Percentiles rank a stretch among this genome's conserved stretches.
Conservation (phyloP, 305 asterid genomes). For the Lippia alba region DNA sequence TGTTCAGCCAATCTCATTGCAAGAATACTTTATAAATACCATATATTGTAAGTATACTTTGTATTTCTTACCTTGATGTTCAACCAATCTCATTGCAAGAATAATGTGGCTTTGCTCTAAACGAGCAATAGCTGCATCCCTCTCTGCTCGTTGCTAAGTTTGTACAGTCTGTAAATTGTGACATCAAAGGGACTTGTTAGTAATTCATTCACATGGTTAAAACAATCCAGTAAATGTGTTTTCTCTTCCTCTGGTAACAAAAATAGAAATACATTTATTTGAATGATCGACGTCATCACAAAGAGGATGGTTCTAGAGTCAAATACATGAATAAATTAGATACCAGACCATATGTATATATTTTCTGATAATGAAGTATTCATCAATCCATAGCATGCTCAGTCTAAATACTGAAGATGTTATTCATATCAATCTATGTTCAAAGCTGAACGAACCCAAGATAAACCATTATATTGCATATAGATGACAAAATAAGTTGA, state of each 20-base stretch:
- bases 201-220: background rate
- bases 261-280: background rate
- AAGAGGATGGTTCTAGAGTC: background rate
- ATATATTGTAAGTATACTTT: too few species aligned
- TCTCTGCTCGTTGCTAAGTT: slow-evolving; percentile 80
- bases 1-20: too few species aligned
- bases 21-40: too few species aligned
- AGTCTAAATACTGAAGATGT: background rate
- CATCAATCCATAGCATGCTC: background rate
- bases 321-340: background rate
- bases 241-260: background rate
- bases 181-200: slow-evolving; percentile 10
- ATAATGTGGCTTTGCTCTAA: slow-evolving; percentile 86
- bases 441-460: slow-evolving; percentile 16
- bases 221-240: background rate
- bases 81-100: slow-evolving; percentile 91
- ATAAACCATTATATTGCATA: background rate
- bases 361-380: background rate
- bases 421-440: slow-evolving; percentile 9
- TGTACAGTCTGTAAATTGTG: slow-evolving; percentile 69
- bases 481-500: background rate
- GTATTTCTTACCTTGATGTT: slow-evolving; percentile 85
- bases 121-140: slow-evolving; percentile 85
- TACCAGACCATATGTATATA: background rate
- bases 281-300: background rate